Base-by-base conservation (phyloP, 2,329 filamentous ascomycete genomes). In the Penicillium sp. region DNA sequence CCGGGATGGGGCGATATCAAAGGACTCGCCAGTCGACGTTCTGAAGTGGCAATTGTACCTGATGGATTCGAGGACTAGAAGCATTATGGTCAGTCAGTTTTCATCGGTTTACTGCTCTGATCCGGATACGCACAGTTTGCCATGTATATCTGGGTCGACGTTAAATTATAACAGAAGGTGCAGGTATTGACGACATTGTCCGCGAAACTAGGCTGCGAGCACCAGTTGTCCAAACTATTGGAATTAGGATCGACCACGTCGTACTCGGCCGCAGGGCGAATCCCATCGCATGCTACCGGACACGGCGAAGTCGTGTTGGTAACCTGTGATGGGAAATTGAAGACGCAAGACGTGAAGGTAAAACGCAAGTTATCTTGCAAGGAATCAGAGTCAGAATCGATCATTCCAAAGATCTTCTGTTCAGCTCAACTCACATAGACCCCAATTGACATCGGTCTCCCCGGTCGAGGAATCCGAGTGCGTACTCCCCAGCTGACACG, bases 371-470 rank as follows among this genome's bases (percentile, higher is more conserved):
- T 70, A 51, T 67, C 68, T 71, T 47, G 13, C 12, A 3, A 17
- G 27, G 28, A 17, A 4, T 15, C 18, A 5, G 9, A 9, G 29
- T 36, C 35, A 44, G 34, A 11, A 13, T n/a, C n/a, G n/a, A n/a
- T n/a, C n/a, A n/a, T n/a, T n/a, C n/a, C n/a, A n/a, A n/a, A n/a
- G n/a, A n/a, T n/a, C n/a, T n/a, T n/a, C n/a, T n/a, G n/a, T 27
- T 11, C 10, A 5, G 11, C 10, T 11, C 16, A 15, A 23, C 25
- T 6, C 66, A 71, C 68, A 68, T 30, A 71, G 52, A 25, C 61
- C 68, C 67, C 65, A 71, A 45, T 64, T 52, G 7, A 70, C 62
- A 47, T 71, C 68, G 12, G 67, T 60, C 41, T 68, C 58, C 15
- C 62, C 62, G 1, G 55, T 58, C 1, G 30, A 30, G 2, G 45